phyloP scores from a whole-genome alignment of 768 basidiomycete species.

The Pulveroboletus ravenelii region DNA sequence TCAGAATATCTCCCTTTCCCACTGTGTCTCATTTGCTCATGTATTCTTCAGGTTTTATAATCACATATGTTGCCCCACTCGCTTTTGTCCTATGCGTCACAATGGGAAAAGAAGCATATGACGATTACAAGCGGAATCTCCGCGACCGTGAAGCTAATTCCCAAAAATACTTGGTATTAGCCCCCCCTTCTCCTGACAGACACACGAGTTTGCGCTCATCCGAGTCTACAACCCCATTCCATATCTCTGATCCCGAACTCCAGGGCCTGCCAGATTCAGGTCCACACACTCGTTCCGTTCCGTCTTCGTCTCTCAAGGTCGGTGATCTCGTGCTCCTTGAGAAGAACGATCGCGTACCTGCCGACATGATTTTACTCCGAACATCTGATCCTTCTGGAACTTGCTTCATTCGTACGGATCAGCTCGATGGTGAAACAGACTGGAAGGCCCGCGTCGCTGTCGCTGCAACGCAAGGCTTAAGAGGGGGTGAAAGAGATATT shows the following conservation, averaged over 20 bases:
- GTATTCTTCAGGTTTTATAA: slow-evolving; percentile 68
- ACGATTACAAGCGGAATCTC: slow-evolving; percentile 92
- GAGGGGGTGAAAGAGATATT: slow-evolving; percentile 43
- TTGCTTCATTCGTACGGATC: slow-evolving; percentile 97
- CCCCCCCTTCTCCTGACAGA: slow-evolving; percentile 42
- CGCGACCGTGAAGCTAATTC: slow-evolving; percentile 96
- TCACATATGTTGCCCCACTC: slow-evolving; percentile 93
- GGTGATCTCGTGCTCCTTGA: slow-evolving; percentile 89
- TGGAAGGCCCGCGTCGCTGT: slow-evolving; percentile 96
- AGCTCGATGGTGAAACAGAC: slow-evolving; percentile 97
- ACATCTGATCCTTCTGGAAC: slow-evolving; percentile 89
- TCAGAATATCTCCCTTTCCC: neutral
- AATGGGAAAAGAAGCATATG: slow-evolving; percentile 98
- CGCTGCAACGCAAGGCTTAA: slow-evolving; percentile 15
- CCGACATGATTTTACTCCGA: slow-evolving; percentile 84
- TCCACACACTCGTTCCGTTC: slow-evolving; percentile 68
- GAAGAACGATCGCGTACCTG: slow-evolving; percentile 96
- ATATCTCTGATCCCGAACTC: slow-evolving; percentile 19
- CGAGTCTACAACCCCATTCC: slow-evolving; percentile 17
- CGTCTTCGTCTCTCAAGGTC: slow-evolving; percentile 83
- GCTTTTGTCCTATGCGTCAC: slow-evolving; percentile 94
- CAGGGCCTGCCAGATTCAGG: slow-evolving; percentile 32
- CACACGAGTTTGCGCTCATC: slow-evolving; percentile 9
- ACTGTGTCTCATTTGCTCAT: neutral
- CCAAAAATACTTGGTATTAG: slow-evolving; percentile 81